Conservation (phyloP, 441 rosid species). For the Pelargonium cotyledonis region DNA sequence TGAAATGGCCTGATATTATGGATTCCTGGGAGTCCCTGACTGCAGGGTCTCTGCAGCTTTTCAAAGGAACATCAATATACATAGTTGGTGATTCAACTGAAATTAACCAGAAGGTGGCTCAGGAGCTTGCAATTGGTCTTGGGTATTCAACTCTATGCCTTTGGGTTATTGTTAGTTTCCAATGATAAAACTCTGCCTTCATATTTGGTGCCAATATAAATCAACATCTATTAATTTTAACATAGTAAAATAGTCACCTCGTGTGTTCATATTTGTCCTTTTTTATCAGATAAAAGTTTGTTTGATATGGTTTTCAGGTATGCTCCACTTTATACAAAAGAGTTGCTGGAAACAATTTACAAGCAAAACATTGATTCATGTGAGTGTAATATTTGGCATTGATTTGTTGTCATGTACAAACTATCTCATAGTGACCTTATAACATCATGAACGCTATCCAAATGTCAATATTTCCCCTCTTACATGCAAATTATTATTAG, state of each 20-base stretch:
- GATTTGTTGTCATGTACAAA: background rate
- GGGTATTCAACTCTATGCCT: conserved; percentile 42
- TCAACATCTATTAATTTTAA: background rate
- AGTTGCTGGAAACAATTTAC: conserved; percentile 60
- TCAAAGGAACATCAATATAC: conserved; percentile 82
- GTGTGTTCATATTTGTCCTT: too few relatives aligned
- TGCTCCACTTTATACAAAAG: conserved; percentile 69
- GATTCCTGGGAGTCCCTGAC: conserved; percentile 91
- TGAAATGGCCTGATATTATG: conserved; percentile 87
- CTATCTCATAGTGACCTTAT: background rate
- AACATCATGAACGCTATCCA: background rate
- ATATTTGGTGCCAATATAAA: background rate
- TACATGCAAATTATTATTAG: background rate
- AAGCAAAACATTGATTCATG: conserved; percentile 75
- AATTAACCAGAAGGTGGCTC: conserved; percentile 67
- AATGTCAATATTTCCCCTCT: background rate
- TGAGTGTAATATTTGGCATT: conserved; percentile 32
- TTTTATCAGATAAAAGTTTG: background rate
- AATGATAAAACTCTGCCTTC: too few relatives aligned
- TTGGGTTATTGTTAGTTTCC: conserved; percentile 1
- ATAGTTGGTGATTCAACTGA: conserved; percentile 70
- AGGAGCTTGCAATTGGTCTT: conserved; percentile 72
- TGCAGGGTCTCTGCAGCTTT: conserved; percentile 66
- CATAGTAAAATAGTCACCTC: background rate
- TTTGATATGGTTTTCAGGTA: conserved; percentile 43